phyloP scores from a whole-genome alignment of 2,329 filamentous ascomycete genomes.

The Fonsecaea pugnacius region DNA sequence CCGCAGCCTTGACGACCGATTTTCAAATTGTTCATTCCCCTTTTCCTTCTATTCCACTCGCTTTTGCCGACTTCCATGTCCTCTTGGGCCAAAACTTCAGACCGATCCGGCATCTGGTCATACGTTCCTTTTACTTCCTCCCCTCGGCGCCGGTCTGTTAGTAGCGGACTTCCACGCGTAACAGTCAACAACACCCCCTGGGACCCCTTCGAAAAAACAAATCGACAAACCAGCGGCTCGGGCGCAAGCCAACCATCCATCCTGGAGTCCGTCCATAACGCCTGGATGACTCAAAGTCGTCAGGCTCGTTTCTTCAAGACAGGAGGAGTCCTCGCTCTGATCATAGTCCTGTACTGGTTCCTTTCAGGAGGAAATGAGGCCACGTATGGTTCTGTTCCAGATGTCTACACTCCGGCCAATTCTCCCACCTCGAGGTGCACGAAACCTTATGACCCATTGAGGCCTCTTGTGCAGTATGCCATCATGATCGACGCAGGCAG shows the following conservation, averaged over 20 bases:
- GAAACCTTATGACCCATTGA: conserved; percentile 80
- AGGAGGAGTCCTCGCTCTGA: conserved; percentile 62
- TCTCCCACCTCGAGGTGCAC: conserved; percentile 67
- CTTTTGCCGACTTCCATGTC: conserved; percentile 50
- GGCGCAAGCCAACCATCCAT: conserved; percentile 41
- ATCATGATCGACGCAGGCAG: conserved; percentile 99
- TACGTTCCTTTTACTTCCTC: conserved; percentile 54
- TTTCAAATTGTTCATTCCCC: not conserved
- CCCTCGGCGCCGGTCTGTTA: conserved; percentile 59
- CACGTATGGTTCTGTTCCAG: conserved; percentile 25
- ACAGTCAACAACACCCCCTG: conserved; percentile 36
- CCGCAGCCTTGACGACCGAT: not conserved
- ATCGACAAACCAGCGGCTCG: conserved; percentile 43
- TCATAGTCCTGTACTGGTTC: conserved; percentile 63
- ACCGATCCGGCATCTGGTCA: conserved; percentile 58
- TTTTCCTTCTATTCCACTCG: conserved; percentile 10
- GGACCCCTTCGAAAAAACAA: conserved; percentile 54
- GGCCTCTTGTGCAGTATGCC: conserved; percentile 95
- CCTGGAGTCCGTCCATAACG: conserved; percentile 51
- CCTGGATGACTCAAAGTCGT: conserved; percentile 66
- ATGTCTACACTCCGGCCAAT: conserved; percentile 33
- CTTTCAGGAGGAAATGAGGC: conserved; percentile 44
- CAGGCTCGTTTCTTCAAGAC: conserved; percentile 65
- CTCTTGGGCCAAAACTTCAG: conserved; percentile 57
- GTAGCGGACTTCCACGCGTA: conserved; percentile 46